Base-by-base conservation (phyloP, 257 asterid genomes). In the Solanum habrochaites region DNA sequence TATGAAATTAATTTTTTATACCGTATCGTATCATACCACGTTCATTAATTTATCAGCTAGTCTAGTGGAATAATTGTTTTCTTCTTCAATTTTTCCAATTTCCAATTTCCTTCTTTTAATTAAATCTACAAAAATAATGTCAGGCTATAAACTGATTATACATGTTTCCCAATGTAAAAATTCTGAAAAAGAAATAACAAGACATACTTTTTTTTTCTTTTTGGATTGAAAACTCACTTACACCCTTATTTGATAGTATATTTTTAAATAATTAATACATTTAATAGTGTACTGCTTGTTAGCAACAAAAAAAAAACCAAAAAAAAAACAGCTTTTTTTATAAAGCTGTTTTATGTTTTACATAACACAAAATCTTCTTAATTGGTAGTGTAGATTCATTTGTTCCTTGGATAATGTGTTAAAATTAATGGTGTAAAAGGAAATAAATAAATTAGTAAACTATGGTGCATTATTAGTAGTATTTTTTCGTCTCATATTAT, bases 331-430 rank as follows among this genome's bases (percentile, higher is more conserved):
- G 87, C 87, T 75, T 89, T 89, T 83, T 23, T 15, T 71, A 84
- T 86, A 89, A 83, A 47, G 82, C 32, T 29, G n/a, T 27, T 86
- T 27, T 56, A 10, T 82, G 39, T 11, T 83, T 82, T 82, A 43
- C 69, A 58, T 82, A 69, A 49, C 86, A 85, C 88, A 73, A 73
- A 82, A 89, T 89, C 90, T 87, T 87, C 64, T 56, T 56, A 56
- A 56, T 73, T 83, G 85, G 85, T 58, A 87, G 85, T 82, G 89
- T 85, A 69, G 49, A 67, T 87, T 87, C 87, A 82, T 84, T 77
- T 56, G 25, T n/a, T 40, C 52, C 16, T 73, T 39, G 82, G 83
- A 40, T 75, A 75, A n/a, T 75, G 83, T 40, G 60, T 75, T 62
- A 49, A 49, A 49, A 11, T 62, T 62, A 62, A 23, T 11, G 32